Evolutionary conservation across 2,329 filamentous ascomycete genomes (phyloP).

Genomic region (Oidium heveae): DNA sequence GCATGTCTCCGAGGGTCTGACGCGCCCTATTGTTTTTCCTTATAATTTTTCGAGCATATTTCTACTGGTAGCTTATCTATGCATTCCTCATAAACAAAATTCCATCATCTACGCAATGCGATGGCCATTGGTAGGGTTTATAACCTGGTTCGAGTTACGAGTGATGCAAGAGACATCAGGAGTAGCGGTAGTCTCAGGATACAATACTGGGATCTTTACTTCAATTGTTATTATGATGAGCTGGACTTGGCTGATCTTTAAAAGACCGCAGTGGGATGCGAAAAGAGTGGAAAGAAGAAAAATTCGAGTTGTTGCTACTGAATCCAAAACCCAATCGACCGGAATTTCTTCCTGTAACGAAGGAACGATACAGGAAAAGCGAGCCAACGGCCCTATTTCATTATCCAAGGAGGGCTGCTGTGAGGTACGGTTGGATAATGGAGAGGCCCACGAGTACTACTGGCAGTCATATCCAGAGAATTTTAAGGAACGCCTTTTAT

Average conservation of each 20-base stretch:
- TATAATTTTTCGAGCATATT: slow-evolving; percentile 23
- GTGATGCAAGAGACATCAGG: slow-evolving; percentile 21
- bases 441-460: slow-evolving; percentile 22
- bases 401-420: neutral
- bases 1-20: slow-evolving; percentile 16
- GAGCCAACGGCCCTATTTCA: neutral
- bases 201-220: slow-evolving; percentile 23
- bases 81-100: slow-evolving; percentile 25
- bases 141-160: slow-evolving; percentile 20
- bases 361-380: neutral
- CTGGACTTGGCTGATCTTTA: slow-evolving; percentile 26
- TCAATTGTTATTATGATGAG: slow-evolving; percentile 25
- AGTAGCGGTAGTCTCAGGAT: slow-evolving; percentile 24
- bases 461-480: slow-evolving; percentile 33
- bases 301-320: neutral
- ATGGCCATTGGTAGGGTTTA: slow-evolving; percentile 23
- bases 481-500: slow-evolving; percentile 24
- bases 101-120: slow-evolving; percentile 24
- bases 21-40: slow-evolving; percentile 27
- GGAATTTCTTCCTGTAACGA: neutral
- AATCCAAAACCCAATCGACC: neutral
- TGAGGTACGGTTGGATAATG: no score
- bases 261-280: slow-evolving; percentile 28
- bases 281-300: slow-evolving; percentile 19
- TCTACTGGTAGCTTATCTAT: slow-evolving; percentile 26